A percentile compares a stretch with the other conserved stretches of the same genome.
Evolutionary conservation across 2,329 filamentous ascomycete genomes (phyloP).

Genomic region (Coniochaeta sp.): DNA sequence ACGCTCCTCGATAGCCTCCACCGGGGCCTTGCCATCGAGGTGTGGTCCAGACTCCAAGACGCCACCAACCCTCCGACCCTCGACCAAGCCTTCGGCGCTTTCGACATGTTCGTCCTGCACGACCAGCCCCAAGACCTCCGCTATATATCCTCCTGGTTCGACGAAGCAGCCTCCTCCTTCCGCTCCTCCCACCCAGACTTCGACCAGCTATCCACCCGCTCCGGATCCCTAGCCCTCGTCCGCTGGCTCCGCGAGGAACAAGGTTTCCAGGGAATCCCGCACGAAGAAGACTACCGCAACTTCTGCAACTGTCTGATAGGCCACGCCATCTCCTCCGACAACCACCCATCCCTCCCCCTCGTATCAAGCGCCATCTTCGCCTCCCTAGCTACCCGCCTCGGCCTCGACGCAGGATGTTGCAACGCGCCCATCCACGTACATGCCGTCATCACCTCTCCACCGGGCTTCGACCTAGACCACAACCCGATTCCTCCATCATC

Average conservation of each 20-base stretch:
- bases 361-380: constrained; percentile 86
- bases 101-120: constrained; percentile 82
- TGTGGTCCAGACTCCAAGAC: constrained; percentile 58
- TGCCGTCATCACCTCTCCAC: constrained; percentile 61
- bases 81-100: constrained; percentile 71
- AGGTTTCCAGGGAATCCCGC: constrained; percentile 21
- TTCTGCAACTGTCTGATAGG: constrained; percentile 86
- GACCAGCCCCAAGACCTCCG: constrained; percentile 67
- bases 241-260: constrained; percentile 60
- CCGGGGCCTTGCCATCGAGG: constrained; percentile 67
- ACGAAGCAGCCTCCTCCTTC: constrained; percentile 55
- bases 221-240: constrained; percentile 62
- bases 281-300: constrained; percentile 63
- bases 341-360: constrained; percentile 76
- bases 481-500: not conserved
- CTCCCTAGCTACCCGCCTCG: constrained; percentile 66
- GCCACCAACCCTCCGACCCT: constrained; percentile 32
- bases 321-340: constrained; percentile 63
- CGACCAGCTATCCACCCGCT: constrained; percentile 49
- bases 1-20: constrained; percentile 74
- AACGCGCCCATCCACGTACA: constrained; percentile 83
- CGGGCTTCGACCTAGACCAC: constrained; percentile 54
- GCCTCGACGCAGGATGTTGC: constrained; percentile 70
- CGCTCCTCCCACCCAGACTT: constrained; percentile 44
- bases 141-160: constrained; percentile 52